Conservation (phyloP, 2,329 filamentous ascomycete genomes). For the Diaporthe caulivora region DNA sequence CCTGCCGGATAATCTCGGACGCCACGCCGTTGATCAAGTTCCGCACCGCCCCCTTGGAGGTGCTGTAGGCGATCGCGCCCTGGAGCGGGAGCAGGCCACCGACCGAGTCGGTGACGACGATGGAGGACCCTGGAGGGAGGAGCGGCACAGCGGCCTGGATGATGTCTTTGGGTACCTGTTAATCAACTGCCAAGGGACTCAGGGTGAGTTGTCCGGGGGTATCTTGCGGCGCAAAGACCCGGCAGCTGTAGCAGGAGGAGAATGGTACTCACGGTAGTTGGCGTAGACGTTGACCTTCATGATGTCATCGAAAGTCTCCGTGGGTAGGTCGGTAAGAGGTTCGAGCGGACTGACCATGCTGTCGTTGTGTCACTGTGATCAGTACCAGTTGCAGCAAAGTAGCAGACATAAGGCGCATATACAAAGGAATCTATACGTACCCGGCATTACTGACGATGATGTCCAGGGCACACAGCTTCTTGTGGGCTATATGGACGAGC, state of each 20-base stretch:
- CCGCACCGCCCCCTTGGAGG: background rate
- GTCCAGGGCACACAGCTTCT: background rate
- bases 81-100: background rate
- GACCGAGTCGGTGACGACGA: background rate
- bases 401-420: too few relatives aligned
- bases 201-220: too few relatives aligned
- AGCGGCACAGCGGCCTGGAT: background rate
- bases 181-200: too few relatives aligned
- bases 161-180: background rate
- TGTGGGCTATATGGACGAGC: background rate
- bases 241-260: too few relatives aligned
- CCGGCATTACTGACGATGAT: slow-evolving; percentile 5
- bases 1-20: background rate
- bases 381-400: background rate
- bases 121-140: background rate
- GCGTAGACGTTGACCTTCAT: slow-evolving; percentile 19
- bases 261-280: background rate
- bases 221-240: too few relatives aligned
- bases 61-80: background rate
- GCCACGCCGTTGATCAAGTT: background rate
- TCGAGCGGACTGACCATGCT: background rate
- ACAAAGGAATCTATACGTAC: background rate
- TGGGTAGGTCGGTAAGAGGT: background rate
- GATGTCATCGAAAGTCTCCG: background rate
- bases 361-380: background rate